phyloP scores from a whole-genome alignment of 1,284 basidiomycete genomes.

The Melampsora occidentalis region DNA sequence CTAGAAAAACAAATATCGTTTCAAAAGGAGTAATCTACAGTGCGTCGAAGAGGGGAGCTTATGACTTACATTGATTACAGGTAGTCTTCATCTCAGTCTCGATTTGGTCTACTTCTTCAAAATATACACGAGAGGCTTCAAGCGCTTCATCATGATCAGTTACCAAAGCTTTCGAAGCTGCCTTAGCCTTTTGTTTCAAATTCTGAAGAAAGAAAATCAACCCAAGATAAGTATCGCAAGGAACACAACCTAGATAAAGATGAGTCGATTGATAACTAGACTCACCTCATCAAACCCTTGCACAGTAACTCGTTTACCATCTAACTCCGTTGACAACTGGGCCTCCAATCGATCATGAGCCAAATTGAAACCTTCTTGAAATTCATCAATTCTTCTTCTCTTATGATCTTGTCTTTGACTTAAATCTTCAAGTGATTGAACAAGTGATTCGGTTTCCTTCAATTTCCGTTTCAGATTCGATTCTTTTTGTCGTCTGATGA shows the following conservation, averaged over 20 bases:
- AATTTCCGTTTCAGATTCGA: constrained; percentile 26
- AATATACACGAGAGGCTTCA: neutral
- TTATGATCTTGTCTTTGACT: constrained; percentile 37
- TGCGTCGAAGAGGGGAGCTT: neutral
- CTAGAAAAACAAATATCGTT: neutral
- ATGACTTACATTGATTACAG: neutral
- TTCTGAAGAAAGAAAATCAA: neutral
- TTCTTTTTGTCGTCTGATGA: constrained; percentile 29
- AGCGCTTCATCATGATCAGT: neutral
- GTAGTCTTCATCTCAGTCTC: constrained; percentile 3
- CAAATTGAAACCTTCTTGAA: constrained; percentile 24
- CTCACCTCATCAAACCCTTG: constrained; percentile 27
- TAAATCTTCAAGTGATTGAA: constrained; percentile 30
- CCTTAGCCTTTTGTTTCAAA: neutral
- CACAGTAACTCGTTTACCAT: constrained; percentile 12
- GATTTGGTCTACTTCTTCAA: neutral
- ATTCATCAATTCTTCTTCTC: constrained; percentile 13
- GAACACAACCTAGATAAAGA: neutral
- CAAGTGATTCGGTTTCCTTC: constrained; percentile 11
- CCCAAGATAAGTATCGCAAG: neutral
- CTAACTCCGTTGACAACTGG: constrained; percentile 12
- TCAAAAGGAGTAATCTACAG: neutral
- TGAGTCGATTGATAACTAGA: neutral
- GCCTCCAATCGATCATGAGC: constrained; percentile 2
- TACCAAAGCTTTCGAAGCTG: neutral